A percentile compares a stretch with the other conserved stretches of the same genome.
Conservation (phyloP, 306 rosid genomes). For the Rubus idaeus region DNA sequence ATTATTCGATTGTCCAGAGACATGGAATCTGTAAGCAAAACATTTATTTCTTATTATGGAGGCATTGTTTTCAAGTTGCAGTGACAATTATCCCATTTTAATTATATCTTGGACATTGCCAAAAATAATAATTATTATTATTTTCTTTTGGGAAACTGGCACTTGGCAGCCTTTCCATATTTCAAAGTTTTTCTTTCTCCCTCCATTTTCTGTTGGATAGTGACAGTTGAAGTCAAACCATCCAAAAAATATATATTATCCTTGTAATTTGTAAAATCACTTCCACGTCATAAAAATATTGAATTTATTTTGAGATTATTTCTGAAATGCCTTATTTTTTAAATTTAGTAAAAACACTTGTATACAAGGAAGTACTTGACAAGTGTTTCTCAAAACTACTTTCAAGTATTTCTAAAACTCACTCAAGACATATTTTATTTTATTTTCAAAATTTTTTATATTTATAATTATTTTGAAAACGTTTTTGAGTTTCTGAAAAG, state of each 20-base stretch:
- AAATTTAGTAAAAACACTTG: no score
- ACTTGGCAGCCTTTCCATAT: constrained; percentile 6
- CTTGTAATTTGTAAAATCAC: not conserved
- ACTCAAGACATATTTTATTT: no score
- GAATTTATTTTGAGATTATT: no score
- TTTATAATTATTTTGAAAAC: no score
- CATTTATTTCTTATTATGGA: not conserved
- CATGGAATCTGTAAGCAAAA: not conserved
- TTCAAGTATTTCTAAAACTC: no score
- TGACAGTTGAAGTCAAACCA: constrained; percentile 11
- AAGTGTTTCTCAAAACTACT: no score
- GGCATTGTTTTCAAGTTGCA: no score
- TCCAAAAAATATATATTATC: not conserved
- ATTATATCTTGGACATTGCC: not conserved
- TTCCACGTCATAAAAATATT: not conserved
- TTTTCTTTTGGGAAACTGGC: not conserved
- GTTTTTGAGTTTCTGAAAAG: no score
- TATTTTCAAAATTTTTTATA: no score
- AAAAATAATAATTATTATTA: not conserved
- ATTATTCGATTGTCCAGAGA: not conserved
- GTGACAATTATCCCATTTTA: not conserved
- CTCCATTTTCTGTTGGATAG: not conserved
- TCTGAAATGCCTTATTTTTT: no score
- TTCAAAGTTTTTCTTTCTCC: not conserved
- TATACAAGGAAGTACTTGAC: no score